Conservation (phyloP, 208 protist genomes). For the Trypanosoma conorhini region DNA sequence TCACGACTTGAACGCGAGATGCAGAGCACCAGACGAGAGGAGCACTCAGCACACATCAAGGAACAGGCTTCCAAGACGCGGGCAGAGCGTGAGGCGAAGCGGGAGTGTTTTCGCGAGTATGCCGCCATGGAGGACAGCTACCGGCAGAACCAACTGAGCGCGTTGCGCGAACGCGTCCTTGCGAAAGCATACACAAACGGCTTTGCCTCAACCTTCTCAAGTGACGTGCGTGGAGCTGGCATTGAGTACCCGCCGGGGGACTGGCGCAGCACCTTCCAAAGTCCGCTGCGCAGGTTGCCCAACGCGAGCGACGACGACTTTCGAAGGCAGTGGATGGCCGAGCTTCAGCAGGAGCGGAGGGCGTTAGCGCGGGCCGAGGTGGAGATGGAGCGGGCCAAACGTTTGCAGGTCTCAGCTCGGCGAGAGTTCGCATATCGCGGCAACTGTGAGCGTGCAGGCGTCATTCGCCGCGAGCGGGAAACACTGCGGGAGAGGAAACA, state of each 20-base stretch:
- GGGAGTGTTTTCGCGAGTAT: conserved; percentile 4
- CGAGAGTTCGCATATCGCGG: conserved; percentile 10
- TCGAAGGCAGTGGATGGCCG: conserved; percentile 13
- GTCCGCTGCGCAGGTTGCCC: not conserved
- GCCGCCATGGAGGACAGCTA: not conserved
- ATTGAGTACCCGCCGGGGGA: not conserved
- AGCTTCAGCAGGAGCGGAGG: conserved; percentile 18
- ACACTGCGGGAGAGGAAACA: conserved; percentile 10
- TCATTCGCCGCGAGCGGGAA: conserved; percentile 9
- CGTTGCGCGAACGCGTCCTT: conserved; percentile 13
- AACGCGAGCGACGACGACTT: conserved; percentile 6
- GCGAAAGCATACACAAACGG: not conserved
- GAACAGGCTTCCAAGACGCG: not conserved
- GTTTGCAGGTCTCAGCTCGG: conserved; percentile 16
- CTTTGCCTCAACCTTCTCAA: not conserved
- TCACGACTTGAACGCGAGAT: not conserved
- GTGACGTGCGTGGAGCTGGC: not conserved
- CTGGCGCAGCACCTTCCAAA: conserved; percentile 5
- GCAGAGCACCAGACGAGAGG: not conserved
- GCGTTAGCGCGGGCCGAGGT: conserved; percentile 6
- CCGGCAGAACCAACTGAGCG: not conserved
- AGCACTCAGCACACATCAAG: not conserved
- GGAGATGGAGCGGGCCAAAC: conserved; percentile 9
- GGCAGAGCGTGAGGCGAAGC: conserved; percentile 1
- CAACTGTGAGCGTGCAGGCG: conserved; percentile 19